These are phyloP conservation scores for Eudorina sp. DNA, from an alignment of 139 green algal species.

Conservation along the genomic window DNA sequence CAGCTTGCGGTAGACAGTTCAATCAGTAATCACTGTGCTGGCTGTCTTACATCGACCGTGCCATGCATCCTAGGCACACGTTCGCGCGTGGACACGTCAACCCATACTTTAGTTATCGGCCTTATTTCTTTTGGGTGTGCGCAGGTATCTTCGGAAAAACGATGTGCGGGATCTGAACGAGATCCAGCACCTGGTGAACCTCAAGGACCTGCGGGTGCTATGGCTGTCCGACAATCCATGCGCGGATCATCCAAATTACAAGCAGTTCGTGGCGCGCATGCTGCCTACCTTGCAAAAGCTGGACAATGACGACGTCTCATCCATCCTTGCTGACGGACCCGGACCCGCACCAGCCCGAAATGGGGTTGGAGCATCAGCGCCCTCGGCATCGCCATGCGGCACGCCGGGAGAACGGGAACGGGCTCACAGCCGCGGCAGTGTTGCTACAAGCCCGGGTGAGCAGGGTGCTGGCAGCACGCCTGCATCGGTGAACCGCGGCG, in stretches of 20 bases:
- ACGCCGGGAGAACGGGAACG: conserved; percentile 13
- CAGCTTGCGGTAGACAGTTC: no score
- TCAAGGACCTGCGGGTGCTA: conserved; percentile 60
- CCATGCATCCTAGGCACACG: no score
- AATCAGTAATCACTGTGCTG: no score
- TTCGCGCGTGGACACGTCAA: no score
- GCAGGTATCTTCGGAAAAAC: conserved; percentile 79
- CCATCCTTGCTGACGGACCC: not conserved
- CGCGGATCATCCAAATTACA: conserved; percentile 66
- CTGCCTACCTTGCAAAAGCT: conserved; percentile 66
- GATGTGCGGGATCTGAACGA: conserved; percentile 70
- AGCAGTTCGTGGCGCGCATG: conserved; percentile 48
- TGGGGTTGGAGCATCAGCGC: not conserved
- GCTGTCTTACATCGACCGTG: no score
- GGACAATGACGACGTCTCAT: conserved; percentile 69
- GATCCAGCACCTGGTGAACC: conserved; percentile 62
- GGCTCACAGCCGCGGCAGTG: not conserved
- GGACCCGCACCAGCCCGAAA: not conserved
- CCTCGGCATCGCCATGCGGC: not conserved
- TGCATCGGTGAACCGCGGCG: not conserved
- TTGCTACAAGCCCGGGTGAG: not conserved
- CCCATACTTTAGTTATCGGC: not conserved
- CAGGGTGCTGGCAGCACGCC: not conserved
- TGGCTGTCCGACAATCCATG: conserved; percentile 83
- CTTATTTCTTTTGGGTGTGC: not conserved